These are phyloP conservation scores for Mycena pura DNA, from an alignment of 768 basidiomycete genomes.

Conservation along the genomic window DNA sequence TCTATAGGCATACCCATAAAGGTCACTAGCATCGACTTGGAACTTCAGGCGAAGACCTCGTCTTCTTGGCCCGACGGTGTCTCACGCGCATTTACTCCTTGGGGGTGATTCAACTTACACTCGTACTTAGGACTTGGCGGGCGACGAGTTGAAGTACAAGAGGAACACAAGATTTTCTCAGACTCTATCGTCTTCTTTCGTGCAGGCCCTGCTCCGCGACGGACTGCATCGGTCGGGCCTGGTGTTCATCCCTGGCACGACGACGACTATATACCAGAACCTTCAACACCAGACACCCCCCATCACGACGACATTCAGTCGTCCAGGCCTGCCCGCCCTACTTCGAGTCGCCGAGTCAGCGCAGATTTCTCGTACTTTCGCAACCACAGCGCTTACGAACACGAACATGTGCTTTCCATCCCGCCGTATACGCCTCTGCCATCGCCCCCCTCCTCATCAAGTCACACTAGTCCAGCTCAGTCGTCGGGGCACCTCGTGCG, in stretches of 20 bases:
- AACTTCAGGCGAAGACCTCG: constrained; percentile 72
- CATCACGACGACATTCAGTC: constrained; percentile 6
- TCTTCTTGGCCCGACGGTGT: constrained; percentile 90
- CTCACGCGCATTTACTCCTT: constrained; percentile 26
- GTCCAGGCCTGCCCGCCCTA: constrained; percentile 3
- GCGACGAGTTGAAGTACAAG: constrained; percentile 74
- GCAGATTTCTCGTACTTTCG: constrained; percentile 25
- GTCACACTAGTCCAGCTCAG: constrained; percentile 18
- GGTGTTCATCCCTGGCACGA: constrained; percentile 48
- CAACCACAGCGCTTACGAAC: neutral
- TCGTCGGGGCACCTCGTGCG: constrained; percentile 10
- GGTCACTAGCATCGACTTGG: constrained; percentile 85
- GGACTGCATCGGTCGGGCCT: constrained; percentile 55
- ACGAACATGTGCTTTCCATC: constrained; percentile 1
- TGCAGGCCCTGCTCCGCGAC: constrained; percentile 52
- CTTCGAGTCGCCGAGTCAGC: constrained; percentile 26
- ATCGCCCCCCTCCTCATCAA: constrained; percentile 16
- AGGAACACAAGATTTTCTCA: constrained; percentile 78
- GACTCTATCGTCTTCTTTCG: constrained; percentile 77
- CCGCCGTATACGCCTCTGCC: constrained; percentile 25
- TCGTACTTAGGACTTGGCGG: constrained; percentile 63
- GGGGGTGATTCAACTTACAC: constrained; percentile 1
- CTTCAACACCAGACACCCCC: constrained; percentile 19
- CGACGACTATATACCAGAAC: constrained; percentile 35
- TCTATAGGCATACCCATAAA: constrained; percentile 75